A percentile compares a stretch with the other conserved stretches of the same genome.
Evolutionary conservation across 208 protist genomes (phyloP).

Genomic region (Trypanosoma platydactyli): DNA sequence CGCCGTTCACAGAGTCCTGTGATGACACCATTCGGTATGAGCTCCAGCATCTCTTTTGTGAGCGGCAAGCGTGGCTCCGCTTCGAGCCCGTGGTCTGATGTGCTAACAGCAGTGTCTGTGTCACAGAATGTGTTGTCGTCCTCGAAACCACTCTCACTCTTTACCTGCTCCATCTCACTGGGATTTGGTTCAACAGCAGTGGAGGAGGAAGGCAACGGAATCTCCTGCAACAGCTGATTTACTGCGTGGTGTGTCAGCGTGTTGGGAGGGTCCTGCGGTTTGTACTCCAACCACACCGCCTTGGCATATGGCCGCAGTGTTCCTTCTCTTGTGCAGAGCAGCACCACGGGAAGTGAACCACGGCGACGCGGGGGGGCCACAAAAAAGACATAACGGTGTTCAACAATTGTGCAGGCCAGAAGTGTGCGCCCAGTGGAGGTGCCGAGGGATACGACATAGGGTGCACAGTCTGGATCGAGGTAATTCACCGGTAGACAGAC

Average conservation of each 20-base stretch:
- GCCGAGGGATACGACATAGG: constrained; percentile 33
- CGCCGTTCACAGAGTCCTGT: constrained; percentile 3
- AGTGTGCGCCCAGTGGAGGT: constrained; percentile 17
- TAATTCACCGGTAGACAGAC: constrained; percentile 33
- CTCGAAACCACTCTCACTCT: constrained; percentile 35
- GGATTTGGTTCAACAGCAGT: constrained; percentile 28
- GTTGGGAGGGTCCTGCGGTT: constrained; percentile 25
- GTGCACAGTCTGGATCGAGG: constrained; percentile 38
- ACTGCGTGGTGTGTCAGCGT: constrained; percentile 34
- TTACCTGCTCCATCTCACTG: constrained; percentile 26
- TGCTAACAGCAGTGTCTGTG: constrained; percentile 30
- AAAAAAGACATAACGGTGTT: constrained; percentile 37
- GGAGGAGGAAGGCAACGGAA: constrained; percentile 34
- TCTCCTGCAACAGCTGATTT: constrained; percentile 36
- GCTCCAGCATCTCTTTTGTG: constrained; percentile 34
- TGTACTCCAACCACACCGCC: constrained; percentile 37
- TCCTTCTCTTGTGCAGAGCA: constrained; percentile 34
- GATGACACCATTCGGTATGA: constrained; percentile 28
- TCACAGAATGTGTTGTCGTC: constrained; percentile 35
- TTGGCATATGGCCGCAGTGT: constrained; percentile 28
- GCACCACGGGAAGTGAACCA: constrained; percentile 25
- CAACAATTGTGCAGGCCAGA: constrained; percentile 33
- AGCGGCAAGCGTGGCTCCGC: constrained; percentile 30
- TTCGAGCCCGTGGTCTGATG: constrained; percentile 28
- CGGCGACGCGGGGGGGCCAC: constrained; percentile 26